Evolutionary conservation across 2,329 filamentous ascomycete species (phyloP), one percentile per base, ranked within the genome.

Genomic region (Colletotrichum tanaceti): DNA sequence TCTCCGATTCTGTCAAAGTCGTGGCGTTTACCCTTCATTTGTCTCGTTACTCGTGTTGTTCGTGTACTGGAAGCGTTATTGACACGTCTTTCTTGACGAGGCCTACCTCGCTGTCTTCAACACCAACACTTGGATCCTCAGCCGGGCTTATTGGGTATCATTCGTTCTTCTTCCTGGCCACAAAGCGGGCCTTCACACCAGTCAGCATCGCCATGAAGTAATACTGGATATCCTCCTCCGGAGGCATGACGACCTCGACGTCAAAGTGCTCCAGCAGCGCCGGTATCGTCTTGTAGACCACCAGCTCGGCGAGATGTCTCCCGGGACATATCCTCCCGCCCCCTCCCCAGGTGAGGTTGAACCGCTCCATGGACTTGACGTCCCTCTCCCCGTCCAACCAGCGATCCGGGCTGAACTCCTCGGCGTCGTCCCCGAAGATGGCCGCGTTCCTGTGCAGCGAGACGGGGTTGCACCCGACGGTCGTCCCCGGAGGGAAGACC

Each of bases 171-270:
- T 44, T 35, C 55, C 52, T 69, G 1, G 72, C 66, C 10, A 75
- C 28, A 43, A 86, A 86, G 0, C 77, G 75, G 1, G 73, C 83
- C 70, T 75, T 82, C 3, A 83, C 81, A 0, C 84, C 84, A 0
- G 81, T 84, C 72, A 86, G 69, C 81, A 87, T 85, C 1, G 83
- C 84, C 74, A 87, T 75, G 63, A 87, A 87, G 63, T 86, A 87
- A 10, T 81, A 81, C 2, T 77, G 78, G 50, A 80, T 79, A 1
- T 81, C 74, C 3, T 79, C 73, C 2, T 83, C 79, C 0, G 72
- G 70, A 0, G 83, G 83, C 70, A 83, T 72, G 2, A 72, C 72
- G 3, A 81, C 76, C 61, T 82, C 74, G 0, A 87, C 74, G 6
- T 83, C 79, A 62, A 87, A 87, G 49, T 80, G 77, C 5, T 74